A percentile compares a stretch with the other conserved stretches of the same genome.
Evolutionary conservation across 108 stramenopile species (phyloP).

Genomic region (Cyclotella sp.): DNA sequence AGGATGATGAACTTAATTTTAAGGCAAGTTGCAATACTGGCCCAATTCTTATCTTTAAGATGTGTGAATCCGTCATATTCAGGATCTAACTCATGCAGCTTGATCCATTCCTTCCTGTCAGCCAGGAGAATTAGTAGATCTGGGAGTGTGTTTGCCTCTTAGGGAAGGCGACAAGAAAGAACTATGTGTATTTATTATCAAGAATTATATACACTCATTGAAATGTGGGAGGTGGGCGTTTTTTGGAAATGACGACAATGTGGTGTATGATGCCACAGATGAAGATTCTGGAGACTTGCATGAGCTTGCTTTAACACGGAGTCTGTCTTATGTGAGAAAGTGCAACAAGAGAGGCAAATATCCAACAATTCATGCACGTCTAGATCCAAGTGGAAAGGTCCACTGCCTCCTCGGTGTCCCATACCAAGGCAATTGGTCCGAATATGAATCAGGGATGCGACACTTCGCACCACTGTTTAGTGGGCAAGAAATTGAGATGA

Average conservation of each 20-base stretch:
- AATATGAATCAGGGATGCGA: conserved; percentile 37
- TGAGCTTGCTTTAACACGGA: conserved; percentile 8
- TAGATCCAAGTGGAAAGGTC: conserved; percentile 49
- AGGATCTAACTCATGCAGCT: neutral
- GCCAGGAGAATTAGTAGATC: conserved; percentile 66
- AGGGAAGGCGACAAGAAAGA: conserved; percentile 37
- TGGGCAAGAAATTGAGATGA: conserved; percentile 38
- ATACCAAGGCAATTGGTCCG: conserved; percentile 44
- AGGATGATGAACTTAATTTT: conserved; percentile 34
- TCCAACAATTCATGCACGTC: conserved; percentile 40
- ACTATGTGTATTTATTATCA: conserved; percentile 48
- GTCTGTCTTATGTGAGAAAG: conserved; percentile 33
- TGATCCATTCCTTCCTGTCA: neutral
- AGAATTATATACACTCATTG: conserved; percentile 62
- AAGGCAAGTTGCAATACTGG: neutral
- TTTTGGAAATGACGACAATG: conserved; percentile 21
- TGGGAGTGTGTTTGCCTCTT: conserved; percentile 72
- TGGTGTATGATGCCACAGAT: conserved; percentile 40
- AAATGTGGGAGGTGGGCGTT: conserved; percentile 33
- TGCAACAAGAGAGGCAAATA: conserved; percentile 14
- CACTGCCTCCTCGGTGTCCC: conserved; percentile 49
- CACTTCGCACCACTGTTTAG: conserved; percentile 30
- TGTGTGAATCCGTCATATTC: neutral
- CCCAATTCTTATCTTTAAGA: too few relatives aligned
- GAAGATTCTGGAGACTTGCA: conserved; percentile 38